Evolutionary conservation across 495 filamentous ascomycete species (phyloP), one percentile per base, ranked within the genome.

Genomic region (Thermochaetoides thermophila): DNA sequence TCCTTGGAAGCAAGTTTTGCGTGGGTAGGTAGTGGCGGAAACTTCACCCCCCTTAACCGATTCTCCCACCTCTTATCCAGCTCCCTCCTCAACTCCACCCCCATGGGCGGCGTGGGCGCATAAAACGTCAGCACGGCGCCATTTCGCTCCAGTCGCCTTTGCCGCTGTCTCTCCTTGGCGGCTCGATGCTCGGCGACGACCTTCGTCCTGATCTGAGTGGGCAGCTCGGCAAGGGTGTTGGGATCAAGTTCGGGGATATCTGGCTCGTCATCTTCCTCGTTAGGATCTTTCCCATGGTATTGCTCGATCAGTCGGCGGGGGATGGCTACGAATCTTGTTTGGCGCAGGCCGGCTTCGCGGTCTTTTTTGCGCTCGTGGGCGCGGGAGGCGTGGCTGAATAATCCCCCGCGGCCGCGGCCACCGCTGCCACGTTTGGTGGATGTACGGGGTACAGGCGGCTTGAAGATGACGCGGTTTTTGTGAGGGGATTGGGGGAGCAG

Each of bases 191-290:
- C 76, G 5, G 66, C 73, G 7, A 92, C 50, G 10, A 94, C 65
- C 59, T 94, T 85, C 14, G 53, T 54, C 21, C 82, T 73, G 30
- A 94, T 68, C 32, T 92, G 81, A 34, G 80, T 75, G 0, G 85
- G 85, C 0, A 94, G 59, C 14, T 83, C 84, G 9, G 77, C 72
- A 20, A 94, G 73, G 55, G 89, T 85, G 5, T 73, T 73, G 0
- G 65, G 59, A 29, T 84, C 81, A 5, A 81, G 50, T 6, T 69
- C 68, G 6, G n/a, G 21, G 21, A 11, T 6, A 20, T 52, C 32
- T 2, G 37, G 41, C 17, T 53, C 44, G 1, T 46, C 46, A 23
- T 44, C 45, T 6, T 35, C 37, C 8, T 33, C 21, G 11, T 38
- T 38, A 25, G 28, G 29, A 11, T 33, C 7, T 15, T 14, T 21